A percentile compares a stretch with the other conserved stretches of the same genome.
Conservation (phyloP, 2,329 filamentous ascomycete genomes). For the Colletotrichum nymphaeae region DNA sequence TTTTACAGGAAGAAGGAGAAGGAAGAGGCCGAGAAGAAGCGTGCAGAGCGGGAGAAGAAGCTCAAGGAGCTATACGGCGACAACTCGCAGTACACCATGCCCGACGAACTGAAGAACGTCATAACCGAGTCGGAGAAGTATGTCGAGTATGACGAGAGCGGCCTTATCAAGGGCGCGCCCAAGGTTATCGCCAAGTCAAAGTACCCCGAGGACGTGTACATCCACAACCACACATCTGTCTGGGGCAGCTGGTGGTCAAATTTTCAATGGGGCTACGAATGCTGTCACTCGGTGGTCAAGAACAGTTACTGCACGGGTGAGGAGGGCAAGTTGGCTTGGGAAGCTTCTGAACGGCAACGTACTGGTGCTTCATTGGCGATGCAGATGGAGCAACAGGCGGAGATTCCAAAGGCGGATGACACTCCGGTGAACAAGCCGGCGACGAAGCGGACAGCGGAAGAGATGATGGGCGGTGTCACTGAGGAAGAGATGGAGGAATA, state of each 20-base stretch:
- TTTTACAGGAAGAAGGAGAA: conserved; percentile 83
- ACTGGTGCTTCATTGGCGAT: conserved; percentile 56
- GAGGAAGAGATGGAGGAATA: conserved; percentile 91
- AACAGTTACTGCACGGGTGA: conserved; percentile 98
- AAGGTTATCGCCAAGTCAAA: conserved; percentile 85
- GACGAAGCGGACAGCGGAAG: conserved; percentile 81
- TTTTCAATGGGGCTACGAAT: conserved; percentile 96
- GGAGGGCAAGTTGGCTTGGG: conserved; percentile 83
- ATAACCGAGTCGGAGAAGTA: conserved; percentile 87
- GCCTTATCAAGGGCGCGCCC: conserved; percentile 87
- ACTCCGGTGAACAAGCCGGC: conserved; percentile 43
- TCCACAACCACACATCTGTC: conserved; percentile 91
- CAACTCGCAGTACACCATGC: conserved; percentile 61
- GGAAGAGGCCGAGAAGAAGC: conserved; percentile 77
- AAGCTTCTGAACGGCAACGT: conserved; percentile 76
- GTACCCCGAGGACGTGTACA: conserved; percentile 87
- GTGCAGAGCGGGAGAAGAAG: conserved; percentile 74
- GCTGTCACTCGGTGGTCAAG: conserved; percentile 92
- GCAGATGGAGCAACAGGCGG: conserved; percentile 36
- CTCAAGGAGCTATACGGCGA: conserved; percentile 87
- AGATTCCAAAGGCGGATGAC: conserved; percentile 43
- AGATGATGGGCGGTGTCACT: conserved; percentile 81
- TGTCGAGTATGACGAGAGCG: conserved; percentile 93
- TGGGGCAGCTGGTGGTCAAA: conserved; percentile 99
- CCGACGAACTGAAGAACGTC: conserved; percentile 67